A percentile compares a stretch with the other conserved stretches of the same genome.
Conservation (phyloP, 1,284 basidiomycete species). For the Trichosporon sp. region DNA sequence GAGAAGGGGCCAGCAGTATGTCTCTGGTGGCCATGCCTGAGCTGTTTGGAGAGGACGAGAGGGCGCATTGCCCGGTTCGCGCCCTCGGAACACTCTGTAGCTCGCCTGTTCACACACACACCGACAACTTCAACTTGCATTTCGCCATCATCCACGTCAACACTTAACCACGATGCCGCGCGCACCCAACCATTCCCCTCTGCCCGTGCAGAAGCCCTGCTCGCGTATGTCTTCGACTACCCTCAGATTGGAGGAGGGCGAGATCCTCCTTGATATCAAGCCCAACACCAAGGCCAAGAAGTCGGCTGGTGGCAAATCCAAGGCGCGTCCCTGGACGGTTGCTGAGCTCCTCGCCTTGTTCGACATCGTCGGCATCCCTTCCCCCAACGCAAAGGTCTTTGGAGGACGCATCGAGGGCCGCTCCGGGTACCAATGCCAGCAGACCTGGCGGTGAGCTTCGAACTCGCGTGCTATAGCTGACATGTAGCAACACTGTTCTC, state of each 20-base stretch:
- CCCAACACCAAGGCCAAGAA: constrained; percentile 3
- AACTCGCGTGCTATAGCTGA: background rate
- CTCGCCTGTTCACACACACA: background rate
- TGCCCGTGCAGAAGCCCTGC: background rate
- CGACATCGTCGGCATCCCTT: constrained; percentile 9
- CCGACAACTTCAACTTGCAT: background rate
- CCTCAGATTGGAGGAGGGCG: background rate
- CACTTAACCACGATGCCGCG: background rate
- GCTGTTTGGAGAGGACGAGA: background rate
- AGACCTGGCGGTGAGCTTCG: constrained; percentile 29
- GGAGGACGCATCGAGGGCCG: constrained; percentile 26
- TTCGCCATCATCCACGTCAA: background rate
- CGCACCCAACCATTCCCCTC: background rate
- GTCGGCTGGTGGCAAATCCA: background rate
- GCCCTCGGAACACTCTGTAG: background rate
- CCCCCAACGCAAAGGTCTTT: constrained; percentile 15
- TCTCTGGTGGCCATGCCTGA: constrained; percentile 35
- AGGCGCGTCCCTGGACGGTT: constrained; percentile 21
- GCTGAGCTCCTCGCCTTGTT: constrained; percentile 23
- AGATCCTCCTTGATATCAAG: background rate
- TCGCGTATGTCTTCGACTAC: background rate
- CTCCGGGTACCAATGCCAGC: constrained; percentile 22
- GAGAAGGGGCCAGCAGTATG: constrained; percentile 43
- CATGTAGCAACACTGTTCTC: constrained; percentile 21
- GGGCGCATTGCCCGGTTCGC: background rate